Base-by-base conservation (phyloP, 805 yeast genomes). In the Yamadazyma sp. region DNA sequence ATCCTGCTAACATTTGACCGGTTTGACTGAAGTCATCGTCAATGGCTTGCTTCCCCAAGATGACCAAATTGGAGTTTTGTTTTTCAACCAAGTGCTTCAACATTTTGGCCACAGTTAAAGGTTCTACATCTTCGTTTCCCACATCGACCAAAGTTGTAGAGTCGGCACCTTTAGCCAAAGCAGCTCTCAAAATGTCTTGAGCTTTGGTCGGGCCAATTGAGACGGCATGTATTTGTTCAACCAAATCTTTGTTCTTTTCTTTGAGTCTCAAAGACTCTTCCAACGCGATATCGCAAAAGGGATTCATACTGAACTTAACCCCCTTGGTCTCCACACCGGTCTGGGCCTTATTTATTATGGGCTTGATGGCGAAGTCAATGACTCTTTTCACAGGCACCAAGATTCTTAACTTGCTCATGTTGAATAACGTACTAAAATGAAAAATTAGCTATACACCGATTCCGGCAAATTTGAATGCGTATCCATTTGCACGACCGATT, bases 251-350 rank as follows among this genome's bases (percentile, higher is more conserved):
- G 58, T 83, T 64, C 25, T 70, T 69, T 49, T 84, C 88, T 53
- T 75, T 80, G 51, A 93, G 75, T 50, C 82, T 77, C 28, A 90
- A 69, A 1, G 98, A 95, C 62, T 93, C 99, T 64, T 93, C 99
- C 37, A 93, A 78, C 6, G 99, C 99, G 57, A 93, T 93, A 64
- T 93, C 99, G 66, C 95, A 93, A 64, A 93, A 93, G 40, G 99
- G 99, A 60, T 93, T 93, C 61, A 91, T 87, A 55, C 88, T 78
- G 71, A 83, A 89, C 67, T 91, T 91, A 49, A 87, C 86, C 41
- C 96, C 97, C 46, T 84, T 78, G 38, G 91, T 79, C 50, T 89
- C 96, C 34, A 85, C 80, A 5, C 93, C 95, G 8, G 88, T 82
- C 33, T 79, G 80, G 10, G 95, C 69, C 61, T 86, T 81, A 71